Evolutionary conservation across 176 grass and related monocot species (phyloP), one percentile per base, ranked within the genome.

Genomic region (Oryza australiensis): DNA sequence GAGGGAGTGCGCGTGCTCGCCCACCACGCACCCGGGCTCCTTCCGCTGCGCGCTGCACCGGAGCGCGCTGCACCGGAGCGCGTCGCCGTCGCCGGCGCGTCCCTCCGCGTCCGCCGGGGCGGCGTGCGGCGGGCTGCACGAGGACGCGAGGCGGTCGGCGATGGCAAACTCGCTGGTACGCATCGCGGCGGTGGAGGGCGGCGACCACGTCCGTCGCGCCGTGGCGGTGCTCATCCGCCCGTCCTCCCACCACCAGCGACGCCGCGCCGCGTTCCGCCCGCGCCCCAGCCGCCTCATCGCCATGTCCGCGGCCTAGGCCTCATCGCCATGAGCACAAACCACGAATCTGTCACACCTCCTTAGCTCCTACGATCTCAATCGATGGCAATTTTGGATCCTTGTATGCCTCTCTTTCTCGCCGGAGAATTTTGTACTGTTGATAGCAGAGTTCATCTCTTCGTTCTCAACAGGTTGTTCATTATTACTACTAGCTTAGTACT

Each of bases 1-100:
- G 24, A 70, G 23, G 73, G 67, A 82, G 29, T 97, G 91, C 57
- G 30, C 90, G 55, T 97, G 91, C 70, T 88, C 89, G 3, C 94
- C 94, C 0, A 87, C 91, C 2, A 92, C 86, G 26, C 94, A 97
- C 60, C 91, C 91, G 0, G 94, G 87, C 43, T 94, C 94, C 0
- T 94, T 92, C 89, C 79, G 91, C n/a, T 94, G 89, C 85, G 81
- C 81, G 4, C 75, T 91, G 16, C 91, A 92, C 72, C 75, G 79
- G 66, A 63, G 49, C 64, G 10, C 73, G 16, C 74, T 91, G 16
- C 91, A 91, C 71, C 75, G 78, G 66, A 66, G 48, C 64, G 10
- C 72, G 22, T 11, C 20, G 15, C 27, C 70, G 7, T 20, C 8
- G 37, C 42, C 14, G 49, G 18, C 64, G 0, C 34, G 15, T 23